Base-by-base conservation (phyloP, 2,329 filamentous ascomycete genomes). In the Diaporthe sp. region DNA sequence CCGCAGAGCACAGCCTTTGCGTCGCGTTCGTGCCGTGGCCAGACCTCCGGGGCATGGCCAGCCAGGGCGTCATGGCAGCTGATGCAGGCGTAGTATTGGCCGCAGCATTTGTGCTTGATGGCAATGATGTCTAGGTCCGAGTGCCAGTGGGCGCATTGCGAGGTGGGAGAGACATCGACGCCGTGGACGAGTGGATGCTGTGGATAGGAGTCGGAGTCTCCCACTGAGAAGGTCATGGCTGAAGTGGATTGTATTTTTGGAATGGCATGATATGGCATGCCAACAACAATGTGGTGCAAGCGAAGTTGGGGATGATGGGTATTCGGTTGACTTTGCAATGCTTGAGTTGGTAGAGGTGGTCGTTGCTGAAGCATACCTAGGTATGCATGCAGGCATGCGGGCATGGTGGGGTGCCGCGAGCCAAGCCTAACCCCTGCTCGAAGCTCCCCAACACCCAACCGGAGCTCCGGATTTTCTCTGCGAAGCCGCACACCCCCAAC, bases 91-190 rank as follows among this genome's bases (percentile, higher is more conserved):
- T 79, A 80, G 71, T 79, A 80, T 5, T 78, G 53, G n/a, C 71
- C 74, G 60, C 79, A 80, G 77, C 79, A 80, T 53, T 73, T 76
- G 75, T 80, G 79, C 28, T 75, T 77, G 51, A 80, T 80, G 71
- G 79, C 79, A 37, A 80, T 79, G 58, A 80, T 76, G 60, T 80
- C 79, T 58, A 72, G 77, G 4, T 76, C 74, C 4, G 79, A 80
- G 34, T 80, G 75, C 79, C 79, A 80, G 70, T 80, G 79, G 25
- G 73, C 68, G 53, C 79, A 80, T 71, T 79, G 76, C 13, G 78
- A 80, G 34, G 55, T 65, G 5, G 78, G 58, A n/a, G 75, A 78
- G 51, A 79, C 76, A 6, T 76, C 47, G 55, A 79, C 1, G 53
- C 79, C 79, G 49, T 77, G 76, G 22, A 80, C 79, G 20, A 28